A percentile compares a stretch with the other conserved stretches of the same genome.
phyloP scores from a whole-genome alignment of 2,329 filamentous ascomycete species.

The Pseudogymnoascus sp. region DNA sequence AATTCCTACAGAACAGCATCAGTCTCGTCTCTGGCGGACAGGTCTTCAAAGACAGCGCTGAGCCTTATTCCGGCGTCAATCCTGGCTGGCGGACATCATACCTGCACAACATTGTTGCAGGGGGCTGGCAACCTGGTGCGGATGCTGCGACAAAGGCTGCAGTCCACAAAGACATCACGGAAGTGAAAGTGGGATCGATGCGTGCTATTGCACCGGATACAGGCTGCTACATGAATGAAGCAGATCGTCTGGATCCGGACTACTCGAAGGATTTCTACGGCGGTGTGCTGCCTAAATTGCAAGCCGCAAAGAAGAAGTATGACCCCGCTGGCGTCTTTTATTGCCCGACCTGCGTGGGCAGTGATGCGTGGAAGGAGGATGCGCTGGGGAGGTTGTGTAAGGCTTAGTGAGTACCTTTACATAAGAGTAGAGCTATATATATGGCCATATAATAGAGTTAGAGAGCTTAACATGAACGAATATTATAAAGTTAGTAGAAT shows the following conservation, averaged over 20 bases:
- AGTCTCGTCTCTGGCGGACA: conserved; percentile 27
- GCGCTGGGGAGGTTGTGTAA: neutral
- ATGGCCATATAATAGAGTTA: neutral
- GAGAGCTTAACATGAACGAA: neutral
- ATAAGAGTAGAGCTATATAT: neutral
- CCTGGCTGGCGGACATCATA: conserved; percentile 25
- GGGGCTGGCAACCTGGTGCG: conserved; percentile 10
- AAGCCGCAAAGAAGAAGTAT: conserved; percentile 28
- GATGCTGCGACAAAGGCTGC: conserved; percentile 16
- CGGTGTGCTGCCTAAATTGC: conserved; percentile 25
- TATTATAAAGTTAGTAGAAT: neutral
- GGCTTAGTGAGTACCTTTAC: neutral
- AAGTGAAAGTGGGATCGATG: conserved; percentile 25
- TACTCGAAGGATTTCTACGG: conserved; percentile 31
- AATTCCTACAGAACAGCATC: conserved; percentile 21
- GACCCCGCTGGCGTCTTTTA: conserved; percentile 31
- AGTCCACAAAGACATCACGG: conserved; percentile 25
- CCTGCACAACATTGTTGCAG: conserved; percentile 17
- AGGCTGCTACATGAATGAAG: conserved; percentile 39
- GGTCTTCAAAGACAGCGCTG: conserved; percentile 23
- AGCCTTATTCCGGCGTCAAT: conserved; percentile 25
- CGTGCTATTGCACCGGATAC: conserved; percentile 32
- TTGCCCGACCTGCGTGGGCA: conserved; percentile 34
- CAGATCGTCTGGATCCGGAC: conserved; percentile 29
- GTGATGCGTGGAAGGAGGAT: conserved; percentile 24